Evolutionary conservation across 331 rosid species (phyloP).

Genomic region (Stylosanthes scabra): DNA sequence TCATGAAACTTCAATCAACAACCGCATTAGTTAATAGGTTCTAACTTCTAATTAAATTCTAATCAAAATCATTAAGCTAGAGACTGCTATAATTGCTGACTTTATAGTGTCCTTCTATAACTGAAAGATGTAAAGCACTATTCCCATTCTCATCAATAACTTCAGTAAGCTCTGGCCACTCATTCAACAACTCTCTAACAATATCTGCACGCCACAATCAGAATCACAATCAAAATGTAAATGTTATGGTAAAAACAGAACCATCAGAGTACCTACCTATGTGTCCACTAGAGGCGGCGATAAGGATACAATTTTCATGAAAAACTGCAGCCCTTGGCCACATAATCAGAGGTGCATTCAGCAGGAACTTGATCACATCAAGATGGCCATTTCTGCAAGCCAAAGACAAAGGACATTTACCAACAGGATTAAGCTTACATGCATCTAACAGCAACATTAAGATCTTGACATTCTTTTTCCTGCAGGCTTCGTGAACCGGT

Average conservation of each 20-base stretch:
- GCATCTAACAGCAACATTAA: constrained; percentile 53
- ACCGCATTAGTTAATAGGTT: too few relatives aligned
- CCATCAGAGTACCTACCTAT: constrained; percentile 41
- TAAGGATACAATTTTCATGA: constrained; percentile 60
- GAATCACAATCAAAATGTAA: background rate
- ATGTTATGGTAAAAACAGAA: background rate
- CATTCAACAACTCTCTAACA: constrained; percentile 60
- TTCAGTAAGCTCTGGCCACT: constrained; percentile 47
- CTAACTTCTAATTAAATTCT: background rate
- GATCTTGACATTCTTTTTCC: constrained; percentile 46
- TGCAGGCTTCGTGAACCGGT: constrained; percentile 72
- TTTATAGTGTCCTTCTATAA: constrained; percentile 53
- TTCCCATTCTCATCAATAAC: constrained; percentile 61
- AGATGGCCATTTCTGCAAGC: constrained; percentile 70
- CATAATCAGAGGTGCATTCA: constrained; percentile 43
- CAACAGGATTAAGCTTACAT: constrained; percentile 43
- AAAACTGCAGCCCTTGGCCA: constrained; percentile 40
- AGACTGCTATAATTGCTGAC: constrained; percentile 34
- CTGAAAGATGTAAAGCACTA: constrained; percentile 65
- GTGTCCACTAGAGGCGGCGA: constrained; percentile 71
- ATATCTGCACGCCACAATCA: constrained; percentile 50
- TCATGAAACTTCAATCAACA: background rate
- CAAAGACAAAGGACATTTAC: constrained; percentile 54
- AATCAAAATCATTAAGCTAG: too few relatives aligned
- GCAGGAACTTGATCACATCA: constrained; percentile 52